Conservation (phyloP, 805 yeast species). For the Teunomyces pallodes region DNA sequence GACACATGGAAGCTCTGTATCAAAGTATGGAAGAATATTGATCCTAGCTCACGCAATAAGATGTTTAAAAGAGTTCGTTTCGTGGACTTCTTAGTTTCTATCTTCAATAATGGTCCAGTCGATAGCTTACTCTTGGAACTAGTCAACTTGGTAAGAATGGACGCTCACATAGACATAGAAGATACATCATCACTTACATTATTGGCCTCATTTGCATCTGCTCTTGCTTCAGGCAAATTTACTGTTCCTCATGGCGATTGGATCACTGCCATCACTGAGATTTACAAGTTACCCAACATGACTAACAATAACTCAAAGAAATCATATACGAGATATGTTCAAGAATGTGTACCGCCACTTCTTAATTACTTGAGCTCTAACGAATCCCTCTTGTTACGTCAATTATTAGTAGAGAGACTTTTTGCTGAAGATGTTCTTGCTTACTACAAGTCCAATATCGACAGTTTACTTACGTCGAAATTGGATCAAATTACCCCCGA, state of each 20-base stretch:
- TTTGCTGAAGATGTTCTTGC: slow-evolving; percentile 12
- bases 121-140: slow-evolving; percentile 14
- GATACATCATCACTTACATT: slow-evolving; percentile 28
- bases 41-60: slow-evolving; percentile 28
- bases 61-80: slow-evolving; percentile 35
- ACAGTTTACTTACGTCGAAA: slow-evolving; percentile 22
- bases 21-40: slow-evolving; percentile 32
- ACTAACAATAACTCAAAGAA: slow-evolving; percentile 30
- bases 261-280: slow-evolving; percentile 20
- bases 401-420: slow-evolving; percentile 10
- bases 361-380: background rate
- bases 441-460: slow-evolving; percentile 28
- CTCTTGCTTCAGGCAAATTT: slow-evolving; percentile 4
- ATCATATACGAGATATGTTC: slow-evolving; percentile 23
- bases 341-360: slow-evolving; percentile 13
- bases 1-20: slow-evolving; percentile 52
- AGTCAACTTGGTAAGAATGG: slow-evolving; percentile 16
- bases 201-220: slow-evolving; percentile 11
- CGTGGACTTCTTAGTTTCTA: slow-evolving; percentile 14
- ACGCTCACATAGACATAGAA: slow-evolving; percentile 32
- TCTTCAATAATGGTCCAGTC: slow-evolving; percentile 7
- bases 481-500: slow-evolving; percentile 10
- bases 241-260: slow-evolving; percentile 12
- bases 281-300: slow-evolving; percentile 24
- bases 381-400: background rate